Base-by-base conservation (phyloP, 2,329 filamentous ascomycete genomes). In the Pestalotiopsis fici region DNA sequence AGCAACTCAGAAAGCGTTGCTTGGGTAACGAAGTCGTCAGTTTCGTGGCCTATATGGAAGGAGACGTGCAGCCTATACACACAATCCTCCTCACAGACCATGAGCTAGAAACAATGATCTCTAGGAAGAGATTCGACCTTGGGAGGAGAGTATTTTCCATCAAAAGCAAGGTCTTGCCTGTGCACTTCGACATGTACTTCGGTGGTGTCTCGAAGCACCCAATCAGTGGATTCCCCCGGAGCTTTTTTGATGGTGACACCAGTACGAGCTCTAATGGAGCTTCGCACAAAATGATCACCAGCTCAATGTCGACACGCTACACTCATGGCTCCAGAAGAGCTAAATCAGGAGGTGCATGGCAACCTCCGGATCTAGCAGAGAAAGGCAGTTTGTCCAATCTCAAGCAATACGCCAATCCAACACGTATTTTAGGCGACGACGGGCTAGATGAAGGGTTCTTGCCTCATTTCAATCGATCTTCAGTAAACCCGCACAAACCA, bases 181-280 rank as follows among this genome's bases (percentile, higher is more conserved):
- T 64, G 2, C 64, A 68, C 21, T 59, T 68, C 6, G 62, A 59
- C 27, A n/a, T 68, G 35, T 37, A 59, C 18, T 66, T 68, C 25
- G 64, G 67, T 1, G 27, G 60, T 23, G 4, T 64, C 15, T 61
- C 67, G 9, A 68, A 37, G 54, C 50, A 59, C 23, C 64, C 64
- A 13, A 56, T 66, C 59, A 68, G 67, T 21, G 64, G 64, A 15
- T 68, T 64, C 15, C 67, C 64, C 3, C 61, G 61, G 13, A 27
- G 28, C 3, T 39, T 68, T 4, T 50, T 68, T 23, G 27, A 37
- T 9, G 59, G 59, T 3, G n/a, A 28, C 2, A 12, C 13, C 3
- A 21, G 59, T 23, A 21, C 28, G 21, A 31, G 23, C 25, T 37
- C 15, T 23, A 66, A 35, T 25, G 13, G 37, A 21, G 15, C 18